phyloP scores from a whole-genome alignment of 495 filamentous ascomycete species.

The Lasiosphaeris hirsuta region DNA sequence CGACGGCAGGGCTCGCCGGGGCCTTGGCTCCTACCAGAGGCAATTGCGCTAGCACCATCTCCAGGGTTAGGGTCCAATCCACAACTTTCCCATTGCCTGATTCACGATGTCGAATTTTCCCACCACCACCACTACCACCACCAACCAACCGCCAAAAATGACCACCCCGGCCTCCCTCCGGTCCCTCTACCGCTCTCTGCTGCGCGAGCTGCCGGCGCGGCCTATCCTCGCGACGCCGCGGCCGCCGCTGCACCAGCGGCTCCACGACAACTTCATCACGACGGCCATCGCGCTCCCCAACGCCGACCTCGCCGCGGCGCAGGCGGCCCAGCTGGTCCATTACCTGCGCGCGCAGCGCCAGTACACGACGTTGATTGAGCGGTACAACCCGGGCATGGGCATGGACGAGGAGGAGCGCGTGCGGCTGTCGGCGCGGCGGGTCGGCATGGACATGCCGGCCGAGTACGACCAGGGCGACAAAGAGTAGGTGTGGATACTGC shows the following conservation, averaged over 20 bases:
- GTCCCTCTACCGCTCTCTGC: slow-evolving; percentile 82
- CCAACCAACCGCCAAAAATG: slow-evolving; percentile 7
- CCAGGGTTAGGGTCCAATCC: too few species aligned
- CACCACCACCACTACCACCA: neutral
- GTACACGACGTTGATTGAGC: slow-evolving; percentile 75
- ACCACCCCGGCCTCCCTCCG: slow-evolving; percentile 50
- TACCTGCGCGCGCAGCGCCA: slow-evolving; percentile 80
- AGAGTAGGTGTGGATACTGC: neutral
- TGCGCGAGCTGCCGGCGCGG: slow-evolving; percentile 83
- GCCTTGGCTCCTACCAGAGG: too few species aligned
- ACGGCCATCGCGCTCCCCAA: neutral
- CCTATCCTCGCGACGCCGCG: slow-evolving; percentile 47
- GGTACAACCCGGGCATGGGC: slow-evolving; percentile 87
- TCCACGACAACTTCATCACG: slow-evolving; percentile 51
- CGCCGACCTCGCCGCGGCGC: slow-evolving; percentile 38
- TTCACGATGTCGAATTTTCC: neutral
- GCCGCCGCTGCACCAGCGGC: slow-evolving; percentile 57
- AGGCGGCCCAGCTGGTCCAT: slow-evolving; percentile 70
- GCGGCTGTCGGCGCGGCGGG: slow-evolving; percentile 75
- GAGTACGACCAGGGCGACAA: slow-evolving; percentile 35
- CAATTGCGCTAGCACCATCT: too few species aligned
- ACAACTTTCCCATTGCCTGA: too few species aligned
- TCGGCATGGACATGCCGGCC: slow-evolving; percentile 81
- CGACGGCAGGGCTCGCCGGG: neutral
- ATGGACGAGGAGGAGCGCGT: slow-evolving; percentile 85